These are phyloP conservation scores for Ceratocystis destructans DNA, from an alignment of 2,329 filamentous ascomycete genomes.

Conservation along the genomic window DNA sequence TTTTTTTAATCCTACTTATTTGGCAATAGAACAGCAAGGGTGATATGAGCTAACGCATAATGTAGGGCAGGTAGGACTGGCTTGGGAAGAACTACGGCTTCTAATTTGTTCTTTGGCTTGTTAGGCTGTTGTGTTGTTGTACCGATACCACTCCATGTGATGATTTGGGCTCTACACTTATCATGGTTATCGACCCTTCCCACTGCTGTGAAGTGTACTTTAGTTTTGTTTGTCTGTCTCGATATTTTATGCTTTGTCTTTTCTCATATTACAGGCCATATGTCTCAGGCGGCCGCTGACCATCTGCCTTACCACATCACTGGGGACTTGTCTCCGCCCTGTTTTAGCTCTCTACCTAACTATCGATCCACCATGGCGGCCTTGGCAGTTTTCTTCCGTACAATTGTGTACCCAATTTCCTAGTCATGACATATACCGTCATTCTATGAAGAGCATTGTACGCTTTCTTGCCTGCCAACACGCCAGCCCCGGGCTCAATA, in stretches of 20 bases:
- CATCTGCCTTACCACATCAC: too few relatives aligned
- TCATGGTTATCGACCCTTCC: too few relatives aligned
- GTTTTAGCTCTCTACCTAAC: neutral
- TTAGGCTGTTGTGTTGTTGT: neutral
- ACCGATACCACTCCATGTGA: neutral
- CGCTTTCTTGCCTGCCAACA: slow-evolving; percentile 58
- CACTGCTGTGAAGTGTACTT: too few relatives aligned
- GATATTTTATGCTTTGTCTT: neutral
- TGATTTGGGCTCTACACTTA: too few relatives aligned
- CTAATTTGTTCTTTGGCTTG: neutral
- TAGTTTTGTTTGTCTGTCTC: neutral
- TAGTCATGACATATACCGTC: slow-evolving; percentile 50
- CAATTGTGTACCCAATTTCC: slow-evolving; percentile 49
- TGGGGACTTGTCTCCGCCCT: neutral
- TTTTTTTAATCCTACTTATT: slow-evolving; percentile 16
- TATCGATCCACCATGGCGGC: neutral
- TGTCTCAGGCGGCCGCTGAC: neutral
- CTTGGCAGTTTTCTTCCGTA: slow-evolving; percentile 27
- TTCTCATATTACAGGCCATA: neutral
- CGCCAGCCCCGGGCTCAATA: slow-evolving; percentile 47
- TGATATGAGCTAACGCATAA: neutral
- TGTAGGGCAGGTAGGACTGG: neutral
- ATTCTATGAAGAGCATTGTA: slow-evolving; percentile 52
- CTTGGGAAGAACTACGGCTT: neutral
- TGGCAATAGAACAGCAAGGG: neutral